Evolutionary conservation across 2,329 filamentous ascomycete species (phyloP).

Genomic region (Fusarium heterosporum): DNA sequence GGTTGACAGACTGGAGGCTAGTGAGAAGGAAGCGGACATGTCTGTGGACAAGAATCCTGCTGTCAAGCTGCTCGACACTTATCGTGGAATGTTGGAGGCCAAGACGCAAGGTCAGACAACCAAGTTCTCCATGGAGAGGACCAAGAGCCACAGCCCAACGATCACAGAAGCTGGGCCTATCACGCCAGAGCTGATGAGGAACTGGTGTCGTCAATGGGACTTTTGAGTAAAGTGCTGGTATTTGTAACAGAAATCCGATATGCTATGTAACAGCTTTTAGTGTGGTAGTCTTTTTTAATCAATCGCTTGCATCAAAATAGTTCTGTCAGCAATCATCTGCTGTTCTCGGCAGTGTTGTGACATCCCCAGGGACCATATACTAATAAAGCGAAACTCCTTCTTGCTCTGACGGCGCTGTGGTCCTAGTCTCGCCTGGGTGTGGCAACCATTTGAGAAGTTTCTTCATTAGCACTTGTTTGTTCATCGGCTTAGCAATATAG

Average conservation of each 20-base stretch:
- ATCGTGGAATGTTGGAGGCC: neutral
- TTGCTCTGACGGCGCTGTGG: neutral
- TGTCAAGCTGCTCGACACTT: constrained; percentile 2
- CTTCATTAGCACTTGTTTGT: constrained; percentile 3
- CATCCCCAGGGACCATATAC: neutral
- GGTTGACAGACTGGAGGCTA: neutral
- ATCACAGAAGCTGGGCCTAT: constrained; percentile 2
- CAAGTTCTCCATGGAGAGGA: neutral
- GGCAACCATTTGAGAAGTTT: constrained; percentile 4
- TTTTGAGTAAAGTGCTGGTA: neutral
- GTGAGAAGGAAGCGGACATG: neutral
- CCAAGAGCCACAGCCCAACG: neutral
- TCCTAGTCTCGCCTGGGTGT: neutral
- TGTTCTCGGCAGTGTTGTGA: no score
- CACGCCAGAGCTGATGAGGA: neutral
- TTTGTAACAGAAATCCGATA: no score
- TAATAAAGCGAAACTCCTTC: neutral
- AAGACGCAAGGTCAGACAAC: neutral
- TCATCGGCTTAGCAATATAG: constrained; percentile 11
- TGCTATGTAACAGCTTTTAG: no score
- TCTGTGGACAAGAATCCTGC: neutral
- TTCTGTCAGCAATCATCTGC: no score
- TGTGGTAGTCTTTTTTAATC: no score
- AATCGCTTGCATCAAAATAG: no score
- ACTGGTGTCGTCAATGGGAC: constrained; percentile 20